These are phyloP conservation scores for Sporisorium sorghi DNA, from an alignment of 1,284 basidiomycete genomes.

Conservation along the genomic window DNA sequence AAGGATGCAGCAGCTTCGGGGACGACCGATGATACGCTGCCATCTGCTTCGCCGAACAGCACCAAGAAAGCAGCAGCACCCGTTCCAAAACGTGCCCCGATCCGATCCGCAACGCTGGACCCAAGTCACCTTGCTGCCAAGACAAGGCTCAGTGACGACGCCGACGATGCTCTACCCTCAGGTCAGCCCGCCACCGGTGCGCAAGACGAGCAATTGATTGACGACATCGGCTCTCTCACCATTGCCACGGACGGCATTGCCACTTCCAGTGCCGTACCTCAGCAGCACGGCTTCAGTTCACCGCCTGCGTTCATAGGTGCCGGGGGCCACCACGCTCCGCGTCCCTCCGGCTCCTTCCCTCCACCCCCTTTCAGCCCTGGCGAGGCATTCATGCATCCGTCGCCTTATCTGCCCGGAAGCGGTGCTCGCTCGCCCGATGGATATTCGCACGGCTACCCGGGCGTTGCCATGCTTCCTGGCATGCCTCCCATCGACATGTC, in stretches of 20 bases:
- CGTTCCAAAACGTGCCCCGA: constrained; percentile 39
- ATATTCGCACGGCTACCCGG: constrained; percentile 30
- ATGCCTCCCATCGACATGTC: constrained; percentile 51
- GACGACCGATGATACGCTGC: neutral
- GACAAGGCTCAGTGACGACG: constrained; percentile 14
- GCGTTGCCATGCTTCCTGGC: constrained; percentile 33
- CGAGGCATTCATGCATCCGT: constrained; percentile 40
- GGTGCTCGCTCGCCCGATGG: constrained; percentile 47
- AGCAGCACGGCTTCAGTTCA: constrained; percentile 24
- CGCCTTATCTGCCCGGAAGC: constrained; percentile 33
- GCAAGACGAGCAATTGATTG: constrained; percentile 22
- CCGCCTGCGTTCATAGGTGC: constrained; percentile 23
- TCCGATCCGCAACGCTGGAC: constrained; percentile 43
- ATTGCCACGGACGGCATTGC: constrained; percentile 22
- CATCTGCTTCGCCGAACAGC: constrained; percentile 11
- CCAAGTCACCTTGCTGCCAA: constrained; percentile 35
- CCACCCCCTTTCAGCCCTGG: constrained; percentile 38
- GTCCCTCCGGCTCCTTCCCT: constrained; percentile 36
- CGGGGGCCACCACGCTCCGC: constrained; percentile 21
- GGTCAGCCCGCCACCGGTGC: constrained; percentile 17
- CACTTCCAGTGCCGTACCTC: neutral
- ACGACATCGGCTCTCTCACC: constrained; percentile 24
- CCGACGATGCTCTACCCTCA: constrained; percentile 8
- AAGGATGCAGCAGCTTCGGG: constrained; percentile 7
- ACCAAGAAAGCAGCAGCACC: constrained; percentile 26